Evolutionary conservation across 495 filamentous ascomycete genomes (phyloP).

Genomic region (Neurospora sublineolata): DNA sequence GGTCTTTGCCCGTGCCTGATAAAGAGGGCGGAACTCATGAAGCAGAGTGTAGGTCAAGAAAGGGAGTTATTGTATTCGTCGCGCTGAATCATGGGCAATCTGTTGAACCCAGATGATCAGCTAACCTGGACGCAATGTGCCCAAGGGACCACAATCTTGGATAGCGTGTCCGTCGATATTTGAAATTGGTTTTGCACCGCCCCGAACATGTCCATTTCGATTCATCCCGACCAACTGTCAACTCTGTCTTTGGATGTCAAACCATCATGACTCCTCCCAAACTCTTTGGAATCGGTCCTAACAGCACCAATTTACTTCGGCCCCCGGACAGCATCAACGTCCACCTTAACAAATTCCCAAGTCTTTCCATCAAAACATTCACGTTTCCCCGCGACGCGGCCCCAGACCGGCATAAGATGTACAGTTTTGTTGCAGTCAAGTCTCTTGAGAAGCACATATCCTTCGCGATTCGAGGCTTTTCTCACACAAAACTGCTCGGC

Average conservation of each 20-base stretch:
- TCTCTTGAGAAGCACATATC: not conserved
- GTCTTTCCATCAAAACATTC: too few relatives aligned
- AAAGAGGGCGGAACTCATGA: not conserved
- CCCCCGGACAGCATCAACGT: too few relatives aligned
- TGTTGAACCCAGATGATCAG: rapidly evolving
- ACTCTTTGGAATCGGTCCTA: too few relatives aligned
- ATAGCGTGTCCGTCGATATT: not conserved
- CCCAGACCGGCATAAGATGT: not conserved
- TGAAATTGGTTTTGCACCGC: too few relatives aligned
- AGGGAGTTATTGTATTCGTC: slow-evolving; percentile 1
- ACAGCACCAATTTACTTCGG: too few relatives aligned
- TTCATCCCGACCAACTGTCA: not conserved
- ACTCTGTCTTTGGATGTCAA: not conserved
- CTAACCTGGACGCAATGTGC: rapidly evolving
- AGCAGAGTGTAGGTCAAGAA: not conserved
- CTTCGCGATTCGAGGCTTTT: not conserved
- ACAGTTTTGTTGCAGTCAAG: not conserved
- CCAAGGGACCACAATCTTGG: not conserved
- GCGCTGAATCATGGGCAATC: slow-evolving; percentile 12
- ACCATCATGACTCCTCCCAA: too few relatives aligned
- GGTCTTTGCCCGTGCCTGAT: not conserved
- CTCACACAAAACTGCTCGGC: not conserved
- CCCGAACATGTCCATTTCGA: not conserved
- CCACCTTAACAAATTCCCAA: not conserved
- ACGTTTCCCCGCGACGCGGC: too few relatives aligned